A percentile compares a stretch with the other conserved stretches of the same genome.
Evolutionary conservation across 2,329 filamentous ascomycete genomes (phyloP).

Genomic region (Calonectria hawksworthii): DNA sequence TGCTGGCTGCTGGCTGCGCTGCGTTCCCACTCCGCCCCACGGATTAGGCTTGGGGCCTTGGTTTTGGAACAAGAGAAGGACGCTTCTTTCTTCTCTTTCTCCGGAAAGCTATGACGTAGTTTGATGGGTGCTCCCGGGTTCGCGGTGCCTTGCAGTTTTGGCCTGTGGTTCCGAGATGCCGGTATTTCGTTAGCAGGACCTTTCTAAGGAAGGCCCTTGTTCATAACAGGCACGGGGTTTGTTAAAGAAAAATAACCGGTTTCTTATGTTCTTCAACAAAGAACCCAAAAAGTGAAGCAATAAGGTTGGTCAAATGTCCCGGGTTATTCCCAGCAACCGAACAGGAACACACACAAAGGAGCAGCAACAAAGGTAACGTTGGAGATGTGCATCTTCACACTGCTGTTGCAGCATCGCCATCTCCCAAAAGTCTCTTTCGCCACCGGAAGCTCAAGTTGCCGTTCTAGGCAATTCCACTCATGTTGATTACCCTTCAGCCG

Average conservation of each 20-base stretch:
- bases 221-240: background rate
- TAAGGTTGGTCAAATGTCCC: background rate
- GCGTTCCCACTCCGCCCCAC: background rate
- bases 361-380: background rate
- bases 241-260: background rate
- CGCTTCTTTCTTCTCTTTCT: background rate
- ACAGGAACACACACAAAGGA: background rate
- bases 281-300: no score
- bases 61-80: background rate
- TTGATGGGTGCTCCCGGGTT: background rate
- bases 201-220: background rate
- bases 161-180: background rate
- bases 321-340: background rate
- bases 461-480: background rate
- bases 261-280: background rate
- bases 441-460: background rate
- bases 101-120: constrained; percentile 19
- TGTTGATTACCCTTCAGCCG: background rate
- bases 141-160: constrained; percentile 28
- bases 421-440: background rate
- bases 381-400: background rate
- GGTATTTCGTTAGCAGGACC: constrained; percentile 5
- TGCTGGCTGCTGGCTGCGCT: no score
- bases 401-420: background rate
- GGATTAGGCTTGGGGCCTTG: background rate